A percentile compares a stretch with the other conserved stretches of the same genome.
These are phyloP conservation scores for Scedosporium apiospermum DNA, from an alignment of 2,329 filamentous ascomycete species.

Conservation along the genomic window DNA sequence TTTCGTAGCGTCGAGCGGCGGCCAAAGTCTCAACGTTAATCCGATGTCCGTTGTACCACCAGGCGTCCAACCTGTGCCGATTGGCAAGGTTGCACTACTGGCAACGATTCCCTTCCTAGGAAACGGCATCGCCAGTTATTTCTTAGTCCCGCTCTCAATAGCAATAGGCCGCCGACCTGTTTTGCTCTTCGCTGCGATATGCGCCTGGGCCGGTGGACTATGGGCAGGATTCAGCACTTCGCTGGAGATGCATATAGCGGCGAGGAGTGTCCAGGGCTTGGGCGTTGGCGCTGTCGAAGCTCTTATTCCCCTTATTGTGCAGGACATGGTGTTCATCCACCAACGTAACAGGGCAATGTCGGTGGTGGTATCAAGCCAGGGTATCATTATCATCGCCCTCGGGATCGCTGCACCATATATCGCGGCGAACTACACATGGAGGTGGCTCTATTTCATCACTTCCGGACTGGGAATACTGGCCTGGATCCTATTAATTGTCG, in stretches of 20 bases:
- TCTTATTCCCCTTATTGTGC: conserved; percentile 26
- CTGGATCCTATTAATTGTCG: conserved; percentile 22
- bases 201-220: conserved; percentile 24
- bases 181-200: conserved; percentile 20
- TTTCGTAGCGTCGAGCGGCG: conserved; percentile 9
- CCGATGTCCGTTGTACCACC: conserved; percentile 20
- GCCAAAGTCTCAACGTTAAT: conserved; percentile 12
- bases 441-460: conserved; percentile 24
- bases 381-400: conserved; percentile 19
- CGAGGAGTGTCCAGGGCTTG: conserved; percentile 23
- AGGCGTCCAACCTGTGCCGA: conserved; percentile 17
- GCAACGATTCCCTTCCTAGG: conserved; percentile 24
- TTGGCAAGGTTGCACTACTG: conserved; percentile 20
- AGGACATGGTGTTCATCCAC: conserved; percentile 29
- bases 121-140: conserved; percentile 23
- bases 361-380: conserved; percentile 19
- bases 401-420: conserved; percentile 20
- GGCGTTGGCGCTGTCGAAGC: conserved; percentile 25
- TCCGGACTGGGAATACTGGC: conserved; percentile 19
- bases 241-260: conserved; percentile 21
- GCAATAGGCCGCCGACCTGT: conserved; percentile 26
- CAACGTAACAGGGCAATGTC: conserved; percentile 25
- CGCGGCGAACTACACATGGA: conserved; percentile 21
- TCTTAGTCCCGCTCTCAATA: conserved; percentile 28
- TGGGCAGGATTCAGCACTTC: conserved; percentile 23